A percentile compares a stretch with the other conserved stretches of the same genome.
phyloP scores from a whole-genome alignment of 768 basidiomycete species.

The Hemileccinum impolitum region DNA sequence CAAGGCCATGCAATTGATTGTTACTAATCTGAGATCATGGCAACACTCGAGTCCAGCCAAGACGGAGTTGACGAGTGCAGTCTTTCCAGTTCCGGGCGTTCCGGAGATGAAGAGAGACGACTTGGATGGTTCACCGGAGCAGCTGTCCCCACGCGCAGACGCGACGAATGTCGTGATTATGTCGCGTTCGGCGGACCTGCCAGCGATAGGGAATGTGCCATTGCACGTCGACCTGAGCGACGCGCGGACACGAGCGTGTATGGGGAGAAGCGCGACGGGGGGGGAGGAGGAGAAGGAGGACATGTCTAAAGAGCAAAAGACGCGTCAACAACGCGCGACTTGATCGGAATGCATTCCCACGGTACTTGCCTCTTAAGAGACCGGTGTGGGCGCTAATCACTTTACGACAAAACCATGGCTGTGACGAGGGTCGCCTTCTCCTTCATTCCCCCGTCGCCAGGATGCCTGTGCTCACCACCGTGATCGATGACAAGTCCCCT shows the following conservation, averaged over 20 bases:
- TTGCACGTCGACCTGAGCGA: constrained; percentile 72
- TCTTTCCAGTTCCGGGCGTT: constrained; percentile 90
- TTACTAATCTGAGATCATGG: constrained; percentile 44
- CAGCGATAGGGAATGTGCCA: constrained; percentile 51
- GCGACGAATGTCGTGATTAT: constrained; percentile 57
- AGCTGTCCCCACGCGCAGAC: constrained; percentile 42
- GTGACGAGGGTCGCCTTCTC: background rate
- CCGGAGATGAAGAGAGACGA: constrained; percentile 85
- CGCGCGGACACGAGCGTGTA: constrained; percentile 64
- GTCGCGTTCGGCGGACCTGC: constrained; percentile 63
- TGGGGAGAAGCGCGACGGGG: constrained; percentile 39
- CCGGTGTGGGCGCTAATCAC: too few species aligned
- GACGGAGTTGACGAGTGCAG: constrained; percentile 72
- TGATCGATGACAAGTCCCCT: constrained; percentile 34
- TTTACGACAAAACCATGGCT: background rate
- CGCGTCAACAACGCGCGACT: constrained; percentile 26
- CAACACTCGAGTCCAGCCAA: constrained; percentile 42
- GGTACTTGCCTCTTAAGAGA: background rate
- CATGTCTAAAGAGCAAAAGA: constrained; percentile 36
- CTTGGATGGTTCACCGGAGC: constrained; percentile 14
- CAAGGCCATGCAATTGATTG: constrained; percentile 81
- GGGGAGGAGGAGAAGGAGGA: constrained; percentile 47
- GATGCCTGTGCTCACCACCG: constrained; percentile 25
- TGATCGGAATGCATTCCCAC: constrained; percentile 22
- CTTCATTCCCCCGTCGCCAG: background rate